Evolutionary conservation across 148 eudicot genomes (phyloP).

Genomic region (Hydrangea macrophylla): DNA sequence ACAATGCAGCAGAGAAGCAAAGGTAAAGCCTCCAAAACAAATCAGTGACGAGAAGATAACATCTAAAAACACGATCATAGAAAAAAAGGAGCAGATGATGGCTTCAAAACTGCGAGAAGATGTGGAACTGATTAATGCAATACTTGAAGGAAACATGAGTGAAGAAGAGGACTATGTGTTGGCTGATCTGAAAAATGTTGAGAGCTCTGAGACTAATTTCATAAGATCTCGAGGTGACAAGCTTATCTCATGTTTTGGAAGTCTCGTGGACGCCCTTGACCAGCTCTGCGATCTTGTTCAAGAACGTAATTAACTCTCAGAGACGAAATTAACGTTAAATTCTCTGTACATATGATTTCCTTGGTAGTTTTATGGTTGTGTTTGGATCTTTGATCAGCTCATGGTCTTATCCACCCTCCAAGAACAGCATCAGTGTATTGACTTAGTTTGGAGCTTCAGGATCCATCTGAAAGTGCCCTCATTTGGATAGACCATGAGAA

Average conservation of each 20-base stretch:
- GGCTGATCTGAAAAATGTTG: conserved; percentile 31
- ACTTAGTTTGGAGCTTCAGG: no score
- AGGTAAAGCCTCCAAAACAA: conserved; percentile 1
- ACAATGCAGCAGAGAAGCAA: conserved; percentile 17
- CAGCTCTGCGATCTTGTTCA: conserved; percentile 46
- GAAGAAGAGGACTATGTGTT: conserved; percentile 26
- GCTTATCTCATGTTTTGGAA: conserved; percentile 52
- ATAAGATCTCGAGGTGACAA: conserved; percentile 55
- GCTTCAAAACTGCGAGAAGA: conserved; percentile 44
- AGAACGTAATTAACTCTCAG: conserved; percentile 17
- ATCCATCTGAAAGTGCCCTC: no score
- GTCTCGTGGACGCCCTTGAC: conserved; percentile 44
- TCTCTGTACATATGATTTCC: conserved; percentile 1
- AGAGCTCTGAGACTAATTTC: conserved; percentile 28
- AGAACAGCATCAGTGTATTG: no score
- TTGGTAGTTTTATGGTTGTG: background rate
- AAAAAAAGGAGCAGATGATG: conserved; percentile 32
- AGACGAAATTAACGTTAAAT: background rate
- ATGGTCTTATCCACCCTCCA: no score
- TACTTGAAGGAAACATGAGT: conserved; percentile 37
- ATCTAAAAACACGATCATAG: conserved; percentile 16
- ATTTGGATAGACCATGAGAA: no score
- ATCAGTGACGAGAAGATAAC: background rate
- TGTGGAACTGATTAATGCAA: conserved; percentile 46
- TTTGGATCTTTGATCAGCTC: conserved; percentile 2